Conservation (phyloP, 2,329 filamentous ascomycete genomes). For the Sarocladium kiliense region DNA sequence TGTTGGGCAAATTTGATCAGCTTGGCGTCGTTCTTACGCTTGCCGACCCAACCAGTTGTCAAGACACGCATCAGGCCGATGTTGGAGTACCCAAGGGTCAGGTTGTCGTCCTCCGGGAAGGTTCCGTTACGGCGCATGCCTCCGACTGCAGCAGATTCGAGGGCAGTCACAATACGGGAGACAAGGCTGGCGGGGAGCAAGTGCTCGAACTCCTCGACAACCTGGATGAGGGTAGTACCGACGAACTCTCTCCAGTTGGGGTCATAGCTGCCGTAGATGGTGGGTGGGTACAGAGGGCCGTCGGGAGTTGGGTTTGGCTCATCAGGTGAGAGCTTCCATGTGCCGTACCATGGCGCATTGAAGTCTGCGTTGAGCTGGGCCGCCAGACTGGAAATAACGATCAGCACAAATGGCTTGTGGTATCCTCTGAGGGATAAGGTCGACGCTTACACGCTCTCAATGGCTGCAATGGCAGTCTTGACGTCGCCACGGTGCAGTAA, state of each 20-base stretch:
- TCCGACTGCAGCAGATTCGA: slow-evolving; percentile 50
- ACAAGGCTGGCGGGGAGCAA: slow-evolving; percentile 33
- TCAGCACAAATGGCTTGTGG: not conserved
- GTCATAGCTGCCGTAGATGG: slow-evolving; percentile 54
- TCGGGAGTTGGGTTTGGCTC: too few relatives aligned
- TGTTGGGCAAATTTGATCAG: slow-evolving; percentile 57
- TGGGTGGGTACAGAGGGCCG: slow-evolving; percentile 33
- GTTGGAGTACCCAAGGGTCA: slow-evolving; percentile 59
- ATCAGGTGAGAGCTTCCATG: too few relatives aligned
- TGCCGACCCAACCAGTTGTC: slow-evolving; percentile 34
- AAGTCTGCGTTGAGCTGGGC: too few relatives aligned
- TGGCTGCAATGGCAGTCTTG: not conserved
- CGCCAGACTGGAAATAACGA: not conserved
- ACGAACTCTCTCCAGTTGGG: slow-evolving; percentile 62
- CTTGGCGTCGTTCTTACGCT: slow-evolving; percentile 37
- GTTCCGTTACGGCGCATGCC: slow-evolving; percentile 58
- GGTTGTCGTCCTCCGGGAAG: slow-evolving; percentile 51
- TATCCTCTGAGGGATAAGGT: not conserved
- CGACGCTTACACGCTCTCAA: not conserved
- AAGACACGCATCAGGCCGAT: slow-evolving; percentile 36
- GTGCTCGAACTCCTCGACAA: slow-evolving; percentile 51
- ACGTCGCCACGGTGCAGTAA: slow-evolving; percentile 23
- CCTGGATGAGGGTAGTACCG: slow-evolving; percentile 52
- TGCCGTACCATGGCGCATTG: too few relatives aligned
- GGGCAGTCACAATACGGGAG: slow-evolving; percentile 44